Conservation (phyloP, 805 yeast species). For the Dipodascopsis uninucleata region DNA sequence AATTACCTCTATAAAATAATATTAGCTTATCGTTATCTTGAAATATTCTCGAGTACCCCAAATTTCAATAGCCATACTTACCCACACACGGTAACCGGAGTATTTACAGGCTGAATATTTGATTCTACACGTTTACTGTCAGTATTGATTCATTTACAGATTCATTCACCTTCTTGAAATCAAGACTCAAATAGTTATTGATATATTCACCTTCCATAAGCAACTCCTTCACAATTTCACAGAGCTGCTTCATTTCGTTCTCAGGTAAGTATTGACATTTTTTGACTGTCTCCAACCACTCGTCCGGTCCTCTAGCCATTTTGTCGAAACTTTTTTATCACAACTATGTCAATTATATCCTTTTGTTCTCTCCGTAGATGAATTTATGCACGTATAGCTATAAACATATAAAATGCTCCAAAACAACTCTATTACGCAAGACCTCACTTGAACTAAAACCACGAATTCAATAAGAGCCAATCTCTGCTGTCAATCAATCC, state of each 20-base stretch:
- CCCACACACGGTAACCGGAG: conserved; percentile 91
- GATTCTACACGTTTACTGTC: conserved; percentile 47
- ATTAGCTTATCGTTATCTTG: neutral
- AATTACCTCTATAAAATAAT: conserved; percentile 11
- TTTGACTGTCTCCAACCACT: conserved; percentile 91
- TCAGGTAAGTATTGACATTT: conserved; percentile 87
- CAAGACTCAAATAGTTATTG: neutral
- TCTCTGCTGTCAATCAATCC: neutral
- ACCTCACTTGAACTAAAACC: neutral
- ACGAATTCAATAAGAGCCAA: neutral
- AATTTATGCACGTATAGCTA: neutral
- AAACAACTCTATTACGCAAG: neutral
- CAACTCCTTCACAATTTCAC: conserved; percentile 91
- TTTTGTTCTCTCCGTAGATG: neutral
- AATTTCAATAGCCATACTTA: conserved; percentile 12
- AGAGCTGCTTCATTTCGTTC: conserved; percentile 90
- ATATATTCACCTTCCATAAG: conserved; percentile 63
- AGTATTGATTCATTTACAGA: neutral
- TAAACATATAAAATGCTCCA: neutral
- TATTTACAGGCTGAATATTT: conserved; percentile 87
- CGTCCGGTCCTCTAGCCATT: conserved; percentile 70
- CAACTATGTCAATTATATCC: neutral
- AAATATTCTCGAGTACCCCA: neutral
- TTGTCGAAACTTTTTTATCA: too few species aligned
- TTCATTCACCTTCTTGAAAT: neutral